These are phyloP conservation scores for Suillus subaureus DNA, from an alignment of 768 basidiomycete species.

Conservation along the genomic window DNA sequence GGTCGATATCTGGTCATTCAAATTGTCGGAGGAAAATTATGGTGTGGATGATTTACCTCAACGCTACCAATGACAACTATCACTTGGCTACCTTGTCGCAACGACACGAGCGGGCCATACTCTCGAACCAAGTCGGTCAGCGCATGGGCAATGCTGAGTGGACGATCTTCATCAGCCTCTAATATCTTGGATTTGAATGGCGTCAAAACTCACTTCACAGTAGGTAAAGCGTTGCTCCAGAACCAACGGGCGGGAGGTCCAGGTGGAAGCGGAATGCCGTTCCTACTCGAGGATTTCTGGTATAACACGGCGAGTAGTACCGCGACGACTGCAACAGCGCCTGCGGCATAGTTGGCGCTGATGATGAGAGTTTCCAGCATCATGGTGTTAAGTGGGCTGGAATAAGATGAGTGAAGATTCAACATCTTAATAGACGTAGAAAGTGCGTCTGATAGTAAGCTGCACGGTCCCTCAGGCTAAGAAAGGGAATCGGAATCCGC, in stretches of 20 bases:
- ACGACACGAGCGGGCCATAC: slow-evolving; percentile 57
- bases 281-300: not conserved
- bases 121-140: slow-evolving; percentile 54
- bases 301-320: not conserved
- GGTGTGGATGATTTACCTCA: slow-evolving; percentile 17
- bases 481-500: too few species aligned
- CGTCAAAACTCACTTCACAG: not conserved
- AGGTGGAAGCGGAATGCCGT: not conserved
- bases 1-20: not conserved
- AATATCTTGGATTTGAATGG: not conserved
- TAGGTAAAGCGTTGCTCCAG: not conserved
- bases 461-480: too few species aligned
- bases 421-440: too few species aligned
- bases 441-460: too few species aligned
- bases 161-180: not conserved
- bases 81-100: slow-evolving; percentile 44
- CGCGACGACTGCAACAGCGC: slow-evolving; percentile 42
- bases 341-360: slow-evolving; percentile 46
- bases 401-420: slow-evolving; percentile 28
- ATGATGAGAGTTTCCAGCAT: not conserved
- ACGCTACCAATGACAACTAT: slow-evolving; percentile 21
- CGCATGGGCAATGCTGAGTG: slow-evolving; percentile 6
- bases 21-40: slow-evolving; percentile 17
- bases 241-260: not conserved
- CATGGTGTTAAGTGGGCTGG: slow-evolving; percentile 36